phyloP scores from a whole-genome alignment of 1,284 basidiomycete genomes.

The Cutaneotrichosporon daszewskae region DNA sequence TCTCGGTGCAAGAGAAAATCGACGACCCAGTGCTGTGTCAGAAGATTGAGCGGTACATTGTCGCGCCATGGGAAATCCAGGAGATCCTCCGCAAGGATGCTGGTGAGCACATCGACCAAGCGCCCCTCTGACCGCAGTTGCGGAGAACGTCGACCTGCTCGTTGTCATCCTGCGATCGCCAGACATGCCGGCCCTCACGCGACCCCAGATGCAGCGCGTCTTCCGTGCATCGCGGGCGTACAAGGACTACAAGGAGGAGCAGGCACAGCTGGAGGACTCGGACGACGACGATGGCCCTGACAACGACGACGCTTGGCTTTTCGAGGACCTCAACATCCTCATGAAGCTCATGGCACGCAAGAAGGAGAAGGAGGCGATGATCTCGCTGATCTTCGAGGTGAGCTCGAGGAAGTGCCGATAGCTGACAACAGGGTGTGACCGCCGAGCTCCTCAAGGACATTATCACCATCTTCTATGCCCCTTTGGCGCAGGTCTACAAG shows the following conservation, averaged over 20 bases:
- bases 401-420: constrained; percentile 19
- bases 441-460: constrained; percentile 96
- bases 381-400: constrained; percentile 91
- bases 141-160: constrained; percentile 72
- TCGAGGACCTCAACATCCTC: constrained; percentile 79
- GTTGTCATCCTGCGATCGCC: constrained; percentile 75
- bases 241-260: constrained; percentile 61
- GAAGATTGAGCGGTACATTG: constrained; percentile 79
- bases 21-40: constrained; percentile 81
- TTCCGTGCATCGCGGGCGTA: constrained; percentile 71
- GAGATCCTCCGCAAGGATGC: constrained; percentile 73
- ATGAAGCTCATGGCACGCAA: constrained; percentile 70
- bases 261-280: constrained; percentile 64
- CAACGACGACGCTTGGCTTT: constrained; percentile 90
- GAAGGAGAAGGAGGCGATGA: constrained; percentile 84
- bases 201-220: constrained; percentile 71
- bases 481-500: constrained; percentile 95
- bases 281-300: constrained; percentile 88
- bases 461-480: constrained; percentile 97
- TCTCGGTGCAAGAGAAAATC: constrained; percentile 77
- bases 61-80: constrained; percentile 82
- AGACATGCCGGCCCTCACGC: constrained; percentile 66
- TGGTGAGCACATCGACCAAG: constrained; percentile 50
- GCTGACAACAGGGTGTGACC: constrained; percentile 67
- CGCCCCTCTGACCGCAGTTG: constrained; percentile 49